Evolutionary conservation across 2,329 filamentous ascomycete species (phyloP).

Genomic region (Curvularia eragrostidis): DNA sequence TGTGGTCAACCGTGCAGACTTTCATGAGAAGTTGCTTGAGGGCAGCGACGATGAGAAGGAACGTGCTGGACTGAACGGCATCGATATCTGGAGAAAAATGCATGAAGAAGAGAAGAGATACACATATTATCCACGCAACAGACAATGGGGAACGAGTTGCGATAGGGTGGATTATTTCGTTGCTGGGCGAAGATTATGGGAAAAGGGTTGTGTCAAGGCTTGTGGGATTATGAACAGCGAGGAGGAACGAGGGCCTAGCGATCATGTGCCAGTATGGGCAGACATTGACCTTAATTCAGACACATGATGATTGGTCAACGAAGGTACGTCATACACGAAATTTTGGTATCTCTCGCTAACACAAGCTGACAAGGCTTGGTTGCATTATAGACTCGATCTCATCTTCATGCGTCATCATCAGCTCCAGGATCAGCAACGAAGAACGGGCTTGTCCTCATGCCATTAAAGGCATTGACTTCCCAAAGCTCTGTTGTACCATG

Average conservation of each 20-base stretch:
- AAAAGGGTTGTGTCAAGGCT: conserved; percentile 45
- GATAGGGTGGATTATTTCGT: conserved; percentile 63
- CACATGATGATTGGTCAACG: no score
- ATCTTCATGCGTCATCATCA: not conserved
- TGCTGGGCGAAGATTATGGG: conserved; percentile 51
- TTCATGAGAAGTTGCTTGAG: conserved; percentile 57
- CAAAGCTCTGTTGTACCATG: conserved; percentile 39
- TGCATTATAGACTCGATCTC: not conserved
- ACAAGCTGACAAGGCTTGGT: not conserved
- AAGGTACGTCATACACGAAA: not conserved
- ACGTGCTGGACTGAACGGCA: conserved; percentile 31
- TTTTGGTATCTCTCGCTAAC: not conserved
- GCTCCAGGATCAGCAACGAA: conserved; percentile 19
- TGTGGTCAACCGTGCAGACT: conserved; percentile 59
- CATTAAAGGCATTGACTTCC: conserved; percentile 42
- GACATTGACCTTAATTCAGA: conserved; percentile 23
- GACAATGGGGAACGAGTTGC: conserved; percentile 58
- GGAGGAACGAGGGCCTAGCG: conserved; percentile 59
- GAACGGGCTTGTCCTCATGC: conserved; percentile 39
- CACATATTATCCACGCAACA: conserved; percentile 57
- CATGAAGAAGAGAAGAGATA: conserved; percentile 54
- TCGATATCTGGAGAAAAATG: conserved; percentile 59
- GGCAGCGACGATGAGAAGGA: conserved; percentile 11
- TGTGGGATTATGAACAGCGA: conserved; percentile 53
- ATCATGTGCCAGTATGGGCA: conserved; percentile 62